These are phyloP conservation scores for Croton laevigatus DNA, from an alignment of 441 rosid species.

Conservation along the genomic window DNA sequence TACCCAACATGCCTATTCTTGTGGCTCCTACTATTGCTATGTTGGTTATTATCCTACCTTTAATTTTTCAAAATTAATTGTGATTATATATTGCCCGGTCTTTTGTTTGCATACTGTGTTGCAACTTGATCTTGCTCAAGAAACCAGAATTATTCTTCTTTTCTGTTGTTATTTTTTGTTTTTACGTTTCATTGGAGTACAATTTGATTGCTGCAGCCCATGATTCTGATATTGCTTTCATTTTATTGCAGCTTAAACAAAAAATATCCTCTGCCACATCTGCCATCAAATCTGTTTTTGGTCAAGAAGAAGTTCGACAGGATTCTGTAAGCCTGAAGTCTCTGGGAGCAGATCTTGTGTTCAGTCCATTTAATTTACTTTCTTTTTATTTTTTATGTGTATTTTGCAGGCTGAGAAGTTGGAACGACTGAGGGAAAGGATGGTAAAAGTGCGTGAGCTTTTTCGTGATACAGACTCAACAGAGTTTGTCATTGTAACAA, in stretches of 20 bases:
- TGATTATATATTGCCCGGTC: not conserved
- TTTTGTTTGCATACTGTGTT: not conserved
- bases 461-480: slow-evolving; percentile 79
- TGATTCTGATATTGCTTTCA: not conserved
- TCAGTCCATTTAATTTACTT: slow-evolving; percentile 9
- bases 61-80: not conserved
- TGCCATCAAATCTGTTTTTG: slow-evolving; percentile 88
- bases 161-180: not conserved
- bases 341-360: slow-evolving; percentile 13
- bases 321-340: slow-evolving; percentile 58
- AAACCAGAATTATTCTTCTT: not conserved
- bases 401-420: slow-evolving; percentile 62
- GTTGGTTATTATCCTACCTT: not conserved
- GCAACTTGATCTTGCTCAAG: not conserved
- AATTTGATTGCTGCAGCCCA: not conserved
- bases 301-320: slow-evolving; percentile 58
- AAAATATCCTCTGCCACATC: slow-evolving; percentile 86
- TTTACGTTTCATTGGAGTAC: not conserved
- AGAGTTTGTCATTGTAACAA: slow-evolving; percentile 88
- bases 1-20: not conserved
- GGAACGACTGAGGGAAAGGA: slow-evolving; percentile 76
- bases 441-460: slow-evolving; percentile 87
- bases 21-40: not conserved
- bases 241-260: slow-evolving; percentile 43
- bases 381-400: not conserved